phyloP scores from a whole-genome alignment of 208 protist genomes.

The Phytomonas francai region DNA sequence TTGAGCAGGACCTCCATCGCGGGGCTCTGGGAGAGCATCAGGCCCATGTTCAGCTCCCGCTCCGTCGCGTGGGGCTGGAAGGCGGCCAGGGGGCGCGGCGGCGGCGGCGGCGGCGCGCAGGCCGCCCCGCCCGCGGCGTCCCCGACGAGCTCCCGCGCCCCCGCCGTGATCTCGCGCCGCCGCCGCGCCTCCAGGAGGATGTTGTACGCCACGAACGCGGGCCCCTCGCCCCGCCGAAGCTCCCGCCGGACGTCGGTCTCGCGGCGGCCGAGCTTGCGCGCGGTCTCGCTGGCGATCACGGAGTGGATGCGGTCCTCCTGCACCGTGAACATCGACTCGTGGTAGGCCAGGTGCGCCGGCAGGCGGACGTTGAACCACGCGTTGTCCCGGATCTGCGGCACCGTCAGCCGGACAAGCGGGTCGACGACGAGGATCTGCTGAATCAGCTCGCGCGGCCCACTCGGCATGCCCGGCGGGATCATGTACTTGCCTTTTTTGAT shows the following conservation, averaged over 20 bases:
- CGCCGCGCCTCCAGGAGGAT: constrained; percentile 72
- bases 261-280: constrained; percentile 38
- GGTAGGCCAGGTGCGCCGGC: constrained; percentile 72
- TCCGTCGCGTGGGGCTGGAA: constrained; percentile 55
- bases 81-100: not conserved
- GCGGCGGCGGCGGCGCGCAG: not conserved
- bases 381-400: constrained; percentile 87
- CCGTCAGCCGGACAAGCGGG: constrained; percentile 80
- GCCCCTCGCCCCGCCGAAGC: constrained; percentile 51
- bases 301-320: constrained; percentile 69
- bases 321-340: constrained; percentile 55
- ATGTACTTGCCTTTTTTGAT: constrained; percentile 87
- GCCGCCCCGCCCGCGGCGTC: not conserved
- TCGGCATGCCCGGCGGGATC: constrained; percentile 53
- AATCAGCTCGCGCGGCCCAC: constrained; percentile 70
- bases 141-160: constrained; percentile 34
- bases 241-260: constrained; percentile 63
- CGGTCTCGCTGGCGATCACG: constrained; percentile 50
- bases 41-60: constrained; percentile 78
- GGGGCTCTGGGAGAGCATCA: constrained; percentile 80
- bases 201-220: constrained; percentile 75
- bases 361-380: constrained; percentile 83
- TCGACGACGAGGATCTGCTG: constrained; percentile 86
- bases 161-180: constrained; percentile 51
- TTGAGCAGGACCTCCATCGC: constrained; percentile 82